Percentiles rank a stretch among this genome's conserved stretches.
These are phyloP conservation scores for Mariannaea elegans DNA, from an alignment of 2,329 filamentous ascomycete genomes.

Conservation along the genomic window DNA sequence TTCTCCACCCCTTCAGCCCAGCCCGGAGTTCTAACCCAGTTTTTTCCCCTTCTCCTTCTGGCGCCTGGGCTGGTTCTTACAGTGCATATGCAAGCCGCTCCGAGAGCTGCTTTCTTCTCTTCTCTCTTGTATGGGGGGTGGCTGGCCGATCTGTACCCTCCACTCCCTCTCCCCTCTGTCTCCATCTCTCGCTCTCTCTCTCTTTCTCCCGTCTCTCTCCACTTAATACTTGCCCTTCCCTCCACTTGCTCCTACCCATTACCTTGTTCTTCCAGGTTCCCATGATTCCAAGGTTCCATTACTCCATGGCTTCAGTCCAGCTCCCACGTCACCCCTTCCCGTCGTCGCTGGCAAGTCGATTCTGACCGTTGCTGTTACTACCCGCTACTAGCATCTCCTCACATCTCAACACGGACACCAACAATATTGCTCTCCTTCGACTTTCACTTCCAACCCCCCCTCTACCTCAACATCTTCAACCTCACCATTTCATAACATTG, in stretches of 20 bases:
- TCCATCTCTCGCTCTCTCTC: neutral
- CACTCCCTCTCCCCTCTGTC: neutral
- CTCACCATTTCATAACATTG: slow-evolving; percentile 11
- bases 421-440: neutral
- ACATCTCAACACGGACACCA: slow-evolving; percentile 22
- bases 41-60: neutral
- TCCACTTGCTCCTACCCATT: slow-evolving; percentile 4
- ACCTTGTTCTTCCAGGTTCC: slow-evolving; percentile 7
- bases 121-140: neutral
- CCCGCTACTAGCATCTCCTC: slow-evolving; percentile 33
- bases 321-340: slow-evolving; percentile 38
- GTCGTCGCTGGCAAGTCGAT: slow-evolving; percentile 36
- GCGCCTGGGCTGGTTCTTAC: neutral
- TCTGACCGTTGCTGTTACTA: slow-evolving; percentile 13
- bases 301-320: slow-evolving; percentile 6
- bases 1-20: slow-evolving; percentile 3
- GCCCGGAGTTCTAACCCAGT: slow-evolving; percentile 6
- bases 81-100: neutral
- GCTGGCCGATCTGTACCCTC: no score
- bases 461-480: slow-evolving; percentile 5
- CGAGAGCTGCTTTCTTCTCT: neutral
- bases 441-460: neutral
- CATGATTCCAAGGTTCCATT: slow-evolving; percentile 11
- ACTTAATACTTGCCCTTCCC: slow-evolving; percentile 14
- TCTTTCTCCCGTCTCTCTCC: no score